A percentile compares a stretch with the other conserved stretches of the same genome.
Conservation (phyloP, 2,329 filamentous ascomycete genomes). For the Cordyceps cateniannulata region DNA sequence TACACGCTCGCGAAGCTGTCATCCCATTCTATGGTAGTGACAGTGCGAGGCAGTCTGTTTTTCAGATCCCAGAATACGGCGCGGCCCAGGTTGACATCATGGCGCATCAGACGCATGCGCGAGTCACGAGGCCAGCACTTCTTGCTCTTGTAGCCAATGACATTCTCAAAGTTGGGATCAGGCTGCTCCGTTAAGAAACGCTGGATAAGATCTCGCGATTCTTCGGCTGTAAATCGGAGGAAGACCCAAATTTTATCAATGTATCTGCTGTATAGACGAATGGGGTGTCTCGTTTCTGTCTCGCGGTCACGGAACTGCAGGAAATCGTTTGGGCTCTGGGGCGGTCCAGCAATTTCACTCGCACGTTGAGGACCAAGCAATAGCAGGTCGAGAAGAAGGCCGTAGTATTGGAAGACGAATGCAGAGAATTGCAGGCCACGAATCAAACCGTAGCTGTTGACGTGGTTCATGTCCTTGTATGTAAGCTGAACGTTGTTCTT, state of each 20-base stretch:
- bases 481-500: slow-evolving; percentile 99
- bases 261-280: slow-evolving; percentile 94
- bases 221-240: slow-evolving; percentile 86
- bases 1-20: slow-evolving; percentile 98
- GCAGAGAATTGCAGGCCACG: slow-evolving; percentile 96
- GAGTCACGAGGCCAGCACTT: slow-evolving; percentile 99
- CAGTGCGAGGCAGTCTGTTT: slow-evolving; percentile 86
- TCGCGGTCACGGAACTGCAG: slow-evolving; percentile 91
- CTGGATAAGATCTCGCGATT: slow-evolving; percentile 92
- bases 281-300: slow-evolving; percentile 88
- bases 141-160: slow-evolving; percentile 98
- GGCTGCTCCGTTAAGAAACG: slow-evolving; percentile 97
- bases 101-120: slow-evolving; percentile 95
- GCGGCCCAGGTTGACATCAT: slow-evolving; percentile 94
- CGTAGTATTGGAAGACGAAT: slow-evolving; percentile 99
- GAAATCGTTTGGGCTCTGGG: slow-evolving; percentile 93
- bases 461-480: slow-evolving; percentile 99
- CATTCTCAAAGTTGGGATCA: slow-evolving; percentile 98
- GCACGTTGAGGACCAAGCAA: slow-evolving; percentile 89
- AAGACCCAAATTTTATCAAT: slow-evolving; percentile 99
- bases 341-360: slow-evolving; percentile 94
- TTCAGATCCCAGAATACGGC: slow-evolving; percentile 99
- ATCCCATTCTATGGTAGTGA: slow-evolving; percentile 98
- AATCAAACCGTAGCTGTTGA: slow-evolving; percentile 98
- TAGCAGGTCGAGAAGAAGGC: slow-evolving; percentile 86